Evolutionary conservation across 805 yeast species (phyloP).

Genomic region (Kuraishia capsulata): DNA sequence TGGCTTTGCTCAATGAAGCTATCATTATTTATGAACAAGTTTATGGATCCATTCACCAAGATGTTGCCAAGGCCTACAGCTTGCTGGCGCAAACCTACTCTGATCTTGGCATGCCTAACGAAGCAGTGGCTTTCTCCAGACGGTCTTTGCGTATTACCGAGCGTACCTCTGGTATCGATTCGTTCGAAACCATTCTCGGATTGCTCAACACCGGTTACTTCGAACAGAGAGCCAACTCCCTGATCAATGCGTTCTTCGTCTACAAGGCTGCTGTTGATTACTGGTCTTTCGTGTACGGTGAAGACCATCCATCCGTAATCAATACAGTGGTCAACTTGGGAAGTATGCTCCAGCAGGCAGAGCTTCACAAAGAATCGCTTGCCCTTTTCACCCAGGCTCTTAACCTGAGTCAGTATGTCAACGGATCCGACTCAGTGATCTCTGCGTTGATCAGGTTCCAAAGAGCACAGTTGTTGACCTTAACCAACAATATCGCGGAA

Average conservation of each 20-base stretch:
- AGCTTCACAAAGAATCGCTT: slow-evolving; percentile 37
- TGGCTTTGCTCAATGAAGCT: slow-evolving; percentile 60
- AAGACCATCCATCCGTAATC: slow-evolving; percentile 61
- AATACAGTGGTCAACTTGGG: slow-evolving; percentile 57
- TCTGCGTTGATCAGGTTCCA: slow-evolving; percentile 65
- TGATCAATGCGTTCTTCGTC: slow-evolving; percentile 52
- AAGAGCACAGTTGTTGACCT: slow-evolving; percentile 50
- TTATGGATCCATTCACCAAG: slow-evolving; percentile 72
- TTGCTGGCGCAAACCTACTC: slow-evolving; percentile 59
- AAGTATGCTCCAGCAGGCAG: slow-evolving; percentile 44
- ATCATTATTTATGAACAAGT: slow-evolving; percentile 71
- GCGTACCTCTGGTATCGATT: slow-evolving; percentile 74
- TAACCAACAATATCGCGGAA: slow-evolving; percentile 38
- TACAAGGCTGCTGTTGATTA: slow-evolving; percentile 50
- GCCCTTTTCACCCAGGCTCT: slow-evolving; percentile 45
- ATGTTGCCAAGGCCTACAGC: slow-evolving; percentile 63
- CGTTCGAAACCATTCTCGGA: slow-evolving; percentile 64
- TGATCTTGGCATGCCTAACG: slow-evolving; percentile 44
- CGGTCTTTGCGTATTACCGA: slow-evolving; percentile 68
- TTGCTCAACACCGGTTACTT: slow-evolving; percentile 66
- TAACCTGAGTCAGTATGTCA: slow-evolving; percentile 36
- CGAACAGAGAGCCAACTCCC: slow-evolving; percentile 54
- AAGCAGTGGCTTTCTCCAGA: slow-evolving; percentile 58
- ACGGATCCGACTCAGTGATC: slow-evolving; percentile 52
- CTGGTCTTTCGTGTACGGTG: slow-evolving; percentile 51